Conservation (phyloP, 441 rosid genomes). For the Lagerstroemia fauriei region DNA sequence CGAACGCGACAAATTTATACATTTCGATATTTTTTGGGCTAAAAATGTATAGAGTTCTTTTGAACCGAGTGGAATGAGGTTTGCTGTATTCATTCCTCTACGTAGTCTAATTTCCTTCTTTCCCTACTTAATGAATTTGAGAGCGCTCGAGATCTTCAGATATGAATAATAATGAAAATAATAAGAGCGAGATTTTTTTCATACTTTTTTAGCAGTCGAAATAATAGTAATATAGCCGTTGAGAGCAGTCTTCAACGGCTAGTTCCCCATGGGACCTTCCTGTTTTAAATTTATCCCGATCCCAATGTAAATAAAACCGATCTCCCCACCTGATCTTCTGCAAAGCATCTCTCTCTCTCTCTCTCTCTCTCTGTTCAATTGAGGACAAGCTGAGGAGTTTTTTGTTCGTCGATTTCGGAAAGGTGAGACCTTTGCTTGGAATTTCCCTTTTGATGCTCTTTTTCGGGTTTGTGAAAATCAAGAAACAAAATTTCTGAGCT, state of each 20-base stretch:
- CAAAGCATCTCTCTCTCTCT: not conserved
- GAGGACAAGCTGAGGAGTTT: not conserved
- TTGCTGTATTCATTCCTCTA: too few relatives aligned
- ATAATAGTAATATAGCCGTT: not conserved
- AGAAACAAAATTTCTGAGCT: constrained; percentile 1
- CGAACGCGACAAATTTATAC: too few relatives aligned
- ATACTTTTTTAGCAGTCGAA: not conserved
- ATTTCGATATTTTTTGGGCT: too few relatives aligned
- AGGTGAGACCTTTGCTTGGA: not conserved
- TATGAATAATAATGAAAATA: not conserved
- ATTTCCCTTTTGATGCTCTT: not conserved
- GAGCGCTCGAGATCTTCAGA: not conserved
- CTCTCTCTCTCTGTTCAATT: not conserved
- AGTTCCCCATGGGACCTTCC: not conserved
- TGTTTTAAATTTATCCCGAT: not conserved
- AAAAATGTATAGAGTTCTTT: too few relatives aligned
- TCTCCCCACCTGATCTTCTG: not conserved
- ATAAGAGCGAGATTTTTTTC: not conserved
- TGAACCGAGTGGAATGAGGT: too few relatives aligned
- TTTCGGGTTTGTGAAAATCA: not conserved
- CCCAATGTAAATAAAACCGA: not conserved
- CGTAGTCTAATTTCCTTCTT: too few relatives aligned
- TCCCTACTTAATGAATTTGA: too few relatives aligned
- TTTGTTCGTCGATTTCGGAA: constrained; percentile 2
- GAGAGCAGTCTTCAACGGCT: not conserved